Evolutionary conservation across 176 grass and related monocot genomes (phyloP).

Genomic region (Bromus sterilis): DNA sequence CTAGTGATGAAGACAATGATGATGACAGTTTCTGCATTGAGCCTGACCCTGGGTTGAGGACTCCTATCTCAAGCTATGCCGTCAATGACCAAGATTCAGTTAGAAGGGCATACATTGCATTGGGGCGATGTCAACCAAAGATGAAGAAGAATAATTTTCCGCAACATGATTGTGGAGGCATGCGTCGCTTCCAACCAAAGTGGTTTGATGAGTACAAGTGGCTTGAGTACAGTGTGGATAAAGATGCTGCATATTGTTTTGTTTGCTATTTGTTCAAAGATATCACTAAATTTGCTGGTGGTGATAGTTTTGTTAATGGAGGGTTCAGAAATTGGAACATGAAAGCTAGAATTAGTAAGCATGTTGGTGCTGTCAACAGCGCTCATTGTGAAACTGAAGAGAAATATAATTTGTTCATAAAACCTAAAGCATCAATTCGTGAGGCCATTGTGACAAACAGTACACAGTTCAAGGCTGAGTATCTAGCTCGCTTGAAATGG

Average conservation of each 20-base stretch:
- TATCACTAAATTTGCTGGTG: background rate
- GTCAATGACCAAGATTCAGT: background rate
- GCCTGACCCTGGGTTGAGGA: background rate
- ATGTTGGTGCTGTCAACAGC: background rate
- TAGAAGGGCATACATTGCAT: background rate
- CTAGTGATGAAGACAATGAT: background rate
- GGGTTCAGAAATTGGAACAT: background rate
- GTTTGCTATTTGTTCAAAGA: background rate
- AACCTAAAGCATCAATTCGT: background rate
- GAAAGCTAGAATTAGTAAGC: background rate
- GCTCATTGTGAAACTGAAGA: background rate
- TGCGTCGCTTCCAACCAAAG: background rate
- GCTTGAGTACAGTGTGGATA: background rate
- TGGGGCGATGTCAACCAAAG: background rate
- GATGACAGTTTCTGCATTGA: background rate
- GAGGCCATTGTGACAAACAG: background rate
- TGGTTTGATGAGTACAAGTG: background rate
- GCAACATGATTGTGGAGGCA: background rate
- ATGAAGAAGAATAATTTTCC: background rate
- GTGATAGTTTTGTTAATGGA: background rate
- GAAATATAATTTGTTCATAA: background rate
- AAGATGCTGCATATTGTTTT: too few relatives aligned
- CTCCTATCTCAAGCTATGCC: background rate
- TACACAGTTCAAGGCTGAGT: background rate
- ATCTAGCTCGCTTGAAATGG: background rate